phyloP scores from a whole-genome alignment of 176 grass and related monocot species.

The sorghum (Sorghum bicolor) region Sorghum_bicolor_NCBIv3 NC_012872.2:64652001-64652500 shows the following conservation, averaged over 20 bases:
- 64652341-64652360: conserved; percentile 28
- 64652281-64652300: conserved; percentile 17
- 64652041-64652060: conserved; percentile 7
- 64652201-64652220: conserved; percentile 2
- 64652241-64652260: conserved; percentile 34
- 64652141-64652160: neutral
- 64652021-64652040: neutral
- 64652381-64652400: conserved; percentile 3
- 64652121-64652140: conserved; percentile 15
- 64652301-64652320: conserved; percentile 25
- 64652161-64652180: conserved; percentile 13
- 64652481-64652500: neutral
- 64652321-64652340: conserved; percentile 20
- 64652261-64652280: conserved; percentile 13
- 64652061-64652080: neutral
- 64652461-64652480: conserved; percentile 13
- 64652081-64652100: conserved; percentile 12
- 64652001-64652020: neutral
- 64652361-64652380: conserved; percentile 8
- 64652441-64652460: conserved; percentile 47
- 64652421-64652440: neutral
- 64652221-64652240: conserved; percentile 20
- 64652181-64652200: neutral
- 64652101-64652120: neutral
- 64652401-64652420: conserved; percentile 17